Evolutionary conservation across 768 basidiomycete genomes (phyloP).

Genomic region (Lentinus tigrinus): DNA sequence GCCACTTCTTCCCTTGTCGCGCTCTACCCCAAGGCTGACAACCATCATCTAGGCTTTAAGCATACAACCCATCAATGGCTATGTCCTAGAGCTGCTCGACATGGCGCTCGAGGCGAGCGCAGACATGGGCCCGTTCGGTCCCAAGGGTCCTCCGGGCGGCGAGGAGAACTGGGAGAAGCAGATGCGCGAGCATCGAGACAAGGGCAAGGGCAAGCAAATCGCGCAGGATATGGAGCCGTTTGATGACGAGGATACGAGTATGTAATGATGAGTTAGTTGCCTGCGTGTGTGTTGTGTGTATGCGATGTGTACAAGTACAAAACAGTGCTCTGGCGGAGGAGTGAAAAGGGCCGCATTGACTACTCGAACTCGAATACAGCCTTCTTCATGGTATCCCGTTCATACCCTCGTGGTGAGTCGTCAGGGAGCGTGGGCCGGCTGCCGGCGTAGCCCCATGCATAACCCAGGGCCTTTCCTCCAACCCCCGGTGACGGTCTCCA

Average conservation of each 20-base stretch:
- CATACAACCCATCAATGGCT: conserved; percentile 79
- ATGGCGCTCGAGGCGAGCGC: conserved; percentile 61
- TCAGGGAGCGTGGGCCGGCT: conserved; percentile 26
- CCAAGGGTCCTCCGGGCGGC: conserved; percentile 18
- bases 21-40: not conserved
- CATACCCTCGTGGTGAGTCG: conserved; percentile 13
- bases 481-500: conserved; percentile 27
- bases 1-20: conserved; percentile 17
- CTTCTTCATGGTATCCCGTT: conserved; percentile 25
- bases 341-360: no score
- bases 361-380: conserved; percentile 5
- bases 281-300: not conserved
- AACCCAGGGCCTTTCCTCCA: conserved; percentile 30
- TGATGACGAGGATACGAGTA: conserved; percentile 17
- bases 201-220: conserved; percentile 24
- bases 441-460: conserved; percentile 31
- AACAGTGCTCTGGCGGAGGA: no score
- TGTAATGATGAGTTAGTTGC: no score
- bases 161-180: conserved; percentile 28
- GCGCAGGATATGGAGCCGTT: conserved; percentile 1
- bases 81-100: conserved; percentile 78
- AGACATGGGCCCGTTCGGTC: conserved; percentile 19
- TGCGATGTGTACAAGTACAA: not conserved
- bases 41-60: conserved; percentile 57
- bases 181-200: conserved; percentile 30